These are phyloP conservation scores for Trichoderma simmonsii DNA, from an alignment of 2,329 filamentous ascomycete genomes.

Conservation along the genomic window DNA sequence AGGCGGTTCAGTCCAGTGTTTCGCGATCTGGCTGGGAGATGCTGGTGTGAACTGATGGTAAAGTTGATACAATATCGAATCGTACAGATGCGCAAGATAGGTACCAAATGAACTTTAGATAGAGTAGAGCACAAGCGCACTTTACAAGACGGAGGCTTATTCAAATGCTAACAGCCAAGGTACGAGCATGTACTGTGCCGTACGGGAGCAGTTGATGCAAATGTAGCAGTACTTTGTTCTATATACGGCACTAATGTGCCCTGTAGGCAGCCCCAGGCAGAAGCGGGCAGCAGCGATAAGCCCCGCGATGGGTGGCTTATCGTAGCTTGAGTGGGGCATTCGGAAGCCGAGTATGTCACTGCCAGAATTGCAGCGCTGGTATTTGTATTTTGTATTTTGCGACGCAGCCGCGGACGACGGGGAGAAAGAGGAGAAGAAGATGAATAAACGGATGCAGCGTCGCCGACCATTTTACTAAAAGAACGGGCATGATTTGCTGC, in stretches of 20 bases:
- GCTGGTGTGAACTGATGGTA: neutral
- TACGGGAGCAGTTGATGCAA: neutral
- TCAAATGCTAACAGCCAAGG: neutral
- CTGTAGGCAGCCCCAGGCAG: conserved; percentile 17
- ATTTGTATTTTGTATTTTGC: neutral
- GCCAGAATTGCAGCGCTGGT: neutral
- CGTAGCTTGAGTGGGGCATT: conserved; percentile 18
- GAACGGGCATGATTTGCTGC: neutral
- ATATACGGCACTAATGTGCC: neutral
- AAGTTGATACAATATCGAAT: neutral
- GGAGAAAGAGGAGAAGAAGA: neutral
- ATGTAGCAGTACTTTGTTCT: neutral
- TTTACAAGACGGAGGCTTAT: neutral
- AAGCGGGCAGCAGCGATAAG: conserved; percentile 20
- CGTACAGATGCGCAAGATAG: neutral
- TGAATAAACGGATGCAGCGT: neutral
- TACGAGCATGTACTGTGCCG: neutral
- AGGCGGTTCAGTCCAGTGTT: neutral
- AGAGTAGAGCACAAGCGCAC: neutral
- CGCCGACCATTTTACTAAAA: too few species aligned
- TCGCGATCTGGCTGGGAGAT: neutral
- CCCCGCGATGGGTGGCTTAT: conserved; percentile 16
- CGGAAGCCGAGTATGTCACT: conserved; percentile 7
- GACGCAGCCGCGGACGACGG: neutral
- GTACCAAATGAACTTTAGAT: neutral